Conservation (phyloP, 139 green algal species). For the Pycnococcus provasolii region DNA sequence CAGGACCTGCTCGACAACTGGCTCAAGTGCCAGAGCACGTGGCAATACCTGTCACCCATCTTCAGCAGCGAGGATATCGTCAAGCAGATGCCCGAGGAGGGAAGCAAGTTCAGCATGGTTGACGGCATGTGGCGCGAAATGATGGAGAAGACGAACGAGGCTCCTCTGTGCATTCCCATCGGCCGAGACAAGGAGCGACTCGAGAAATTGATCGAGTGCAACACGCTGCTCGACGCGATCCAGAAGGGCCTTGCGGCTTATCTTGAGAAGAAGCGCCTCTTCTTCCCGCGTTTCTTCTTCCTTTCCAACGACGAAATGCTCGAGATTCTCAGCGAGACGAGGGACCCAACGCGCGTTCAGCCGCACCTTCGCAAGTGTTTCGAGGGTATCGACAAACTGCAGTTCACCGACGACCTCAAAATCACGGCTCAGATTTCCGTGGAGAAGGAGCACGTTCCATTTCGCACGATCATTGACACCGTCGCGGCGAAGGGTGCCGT, state of each 20-base stretch:
- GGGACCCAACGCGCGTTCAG: slow-evolving; percentile 44
- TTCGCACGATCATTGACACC: slow-evolving; percentile 43
- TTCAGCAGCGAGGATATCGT: slow-evolving; percentile 72
- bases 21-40: slow-evolving; percentile 57
- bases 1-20: slow-evolving; percentile 75
- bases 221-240: slow-evolving; percentile 62
- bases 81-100: slow-evolving; percentile 74
- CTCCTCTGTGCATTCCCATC: slow-evolving; percentile 36
- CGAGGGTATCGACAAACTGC: slow-evolving; percentile 38
- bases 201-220: slow-evolving; percentile 27
- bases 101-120: slow-evolving; percentile 63
- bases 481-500: slow-evolving; percentile 43
- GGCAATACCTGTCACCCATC: slow-evolving; percentile 80
- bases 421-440: slow-evolving; percentile 45
- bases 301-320: slow-evolving; percentile 47
- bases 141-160: slow-evolving; percentile 36
- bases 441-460: slow-evolving; percentile 47
- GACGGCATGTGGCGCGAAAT: slow-evolving; percentile 40
- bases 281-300: slow-evolving; percentile 54
- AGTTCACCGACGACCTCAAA: slow-evolving; percentile 35
- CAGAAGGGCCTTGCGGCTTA: slow-evolving; percentile 66
- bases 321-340: slow-evolving; percentile 51
- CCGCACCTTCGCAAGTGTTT: slow-evolving; percentile 59
- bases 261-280: slow-evolving; percentile 60
- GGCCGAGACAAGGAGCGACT: slow-evolving; percentile 33